These are phyloP conservation scores for Talaromyces sp. DNA, from an alignment of 2,329 filamentous ascomycete species.

Conservation along the genomic window DNA sequence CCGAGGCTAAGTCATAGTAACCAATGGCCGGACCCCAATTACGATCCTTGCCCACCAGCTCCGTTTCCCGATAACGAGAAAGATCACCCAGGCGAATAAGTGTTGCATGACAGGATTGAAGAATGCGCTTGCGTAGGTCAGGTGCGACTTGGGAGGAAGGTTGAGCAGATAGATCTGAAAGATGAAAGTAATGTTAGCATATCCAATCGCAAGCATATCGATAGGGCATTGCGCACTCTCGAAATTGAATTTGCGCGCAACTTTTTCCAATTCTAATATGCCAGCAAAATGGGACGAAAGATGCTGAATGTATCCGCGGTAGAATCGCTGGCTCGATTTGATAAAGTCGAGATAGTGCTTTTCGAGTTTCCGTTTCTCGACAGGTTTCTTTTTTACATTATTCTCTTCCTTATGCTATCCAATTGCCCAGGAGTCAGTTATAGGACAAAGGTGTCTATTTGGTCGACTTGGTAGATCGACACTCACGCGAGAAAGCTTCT, in stretches of 20 bases:
- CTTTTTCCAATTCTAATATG: constrained; percentile 60
- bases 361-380: constrained; percentile 74
- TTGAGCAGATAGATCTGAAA: constrained; percentile 47
- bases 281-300: constrained; percentile 64
- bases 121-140: constrained; percentile 61
- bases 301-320: constrained; percentile 80
- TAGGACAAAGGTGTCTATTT: neutral
- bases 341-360: constrained; percentile 83
- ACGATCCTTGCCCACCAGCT: constrained; percentile 71
- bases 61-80: constrained; percentile 77
- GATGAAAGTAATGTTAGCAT: neutral
- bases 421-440: constrained; percentile 11
- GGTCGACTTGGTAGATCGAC: constrained; percentile 15
- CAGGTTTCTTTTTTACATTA: constrained; percentile 56
- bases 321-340: constrained; percentile 85
- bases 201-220: neutral
- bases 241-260: constrained; percentile 56
- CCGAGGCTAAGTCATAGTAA: constrained; percentile 81
- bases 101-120: constrained; percentile 77
- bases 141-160: constrained; percentile 51
- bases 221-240: constrained; percentile 42
- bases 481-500: constrained; percentile 61
- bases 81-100: constrained; percentile 88
- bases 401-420: constrained; percentile 53
- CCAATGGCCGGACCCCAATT: constrained; percentile 79